Base-by-base conservation (phyloP, 352 stramenopile genomes). In the Pythium insidiosum region DNA sequence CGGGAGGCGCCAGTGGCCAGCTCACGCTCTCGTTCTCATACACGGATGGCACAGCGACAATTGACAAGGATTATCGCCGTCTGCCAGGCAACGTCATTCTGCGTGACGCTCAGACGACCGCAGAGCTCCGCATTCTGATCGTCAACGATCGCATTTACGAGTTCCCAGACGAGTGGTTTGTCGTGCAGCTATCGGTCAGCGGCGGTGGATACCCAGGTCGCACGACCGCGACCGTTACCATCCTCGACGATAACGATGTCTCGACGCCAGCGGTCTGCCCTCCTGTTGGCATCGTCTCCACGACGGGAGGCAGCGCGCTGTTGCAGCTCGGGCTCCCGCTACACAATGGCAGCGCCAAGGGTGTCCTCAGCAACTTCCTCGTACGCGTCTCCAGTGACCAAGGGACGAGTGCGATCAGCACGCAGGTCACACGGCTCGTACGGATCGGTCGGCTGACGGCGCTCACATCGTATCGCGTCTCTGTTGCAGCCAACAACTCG, bases 141-240 rank as follows among this genome's bases (percentile, higher is more conserved):
- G 63, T 84, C 13, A 85, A 85, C 29, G 73, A 84, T 44, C 61
- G 63, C 6, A 44, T 68, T 9, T 83, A 58, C 25, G 63, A 84
- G 35, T 69, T 47, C 25, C 73, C 69, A 1, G 63, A 83, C 38
- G 68, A 83, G 30, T 52, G 44, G 7, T 76, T 85, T 31, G 53
- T 61, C n/a, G 61, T 68, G 16, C 28, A 53, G 16, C 65, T 78
- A 21, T 28, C 38, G 5, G 22, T 78, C 6, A 58, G 18, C 28
- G 63, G 66, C 11, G 66, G 66, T 12, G 70, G 62, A 0, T 48
- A 41, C 15, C 35, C 66, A 10, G 24, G 16, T 10, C 38, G 26
- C 15, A 38, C n/a, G 5, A 6, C 37, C 18, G 38, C 47, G 6
- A 52, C 35, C 11, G 33, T 85, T 37, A 75, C 50, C 11, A 85